These are phyloP conservation scores for Botrytis galanthina DNA, from an alignment of 2,329 filamentous ascomycete genomes.

Conservation along the genomic window DNA sequence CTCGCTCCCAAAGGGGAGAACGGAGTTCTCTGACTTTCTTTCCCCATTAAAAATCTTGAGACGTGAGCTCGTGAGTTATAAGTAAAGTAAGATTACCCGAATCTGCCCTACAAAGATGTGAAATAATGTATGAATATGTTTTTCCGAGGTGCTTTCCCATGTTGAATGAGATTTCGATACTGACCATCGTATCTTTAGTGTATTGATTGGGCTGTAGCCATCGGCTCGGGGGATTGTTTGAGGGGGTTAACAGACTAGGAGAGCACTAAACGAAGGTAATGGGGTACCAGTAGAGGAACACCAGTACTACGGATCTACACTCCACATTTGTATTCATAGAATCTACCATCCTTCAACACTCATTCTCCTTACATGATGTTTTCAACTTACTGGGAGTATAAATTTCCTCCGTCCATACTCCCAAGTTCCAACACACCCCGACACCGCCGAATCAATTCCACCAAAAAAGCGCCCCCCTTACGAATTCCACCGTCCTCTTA, in stretches of 20 bases:
- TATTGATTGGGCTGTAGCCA: background rate
- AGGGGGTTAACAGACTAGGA: background rate
- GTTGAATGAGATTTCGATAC: background rate
- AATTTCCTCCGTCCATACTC: background rate
- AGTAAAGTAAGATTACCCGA: background rate
- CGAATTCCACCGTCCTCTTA: background rate
- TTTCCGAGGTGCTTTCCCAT: background rate
- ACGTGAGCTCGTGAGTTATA: background rate
- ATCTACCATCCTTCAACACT: background rate
- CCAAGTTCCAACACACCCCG: background rate
- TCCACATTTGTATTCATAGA: background rate
- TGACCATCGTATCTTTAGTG: background rate
- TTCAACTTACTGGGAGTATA: background rate
- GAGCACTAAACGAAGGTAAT: background rate
- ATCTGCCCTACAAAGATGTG: background rate
- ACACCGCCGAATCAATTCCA: background rate
- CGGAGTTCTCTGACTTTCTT: background rate
- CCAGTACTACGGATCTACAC: background rate
- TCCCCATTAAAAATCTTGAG: background rate
- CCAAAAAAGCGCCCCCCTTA: background rate
- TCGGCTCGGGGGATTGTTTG: background rate
- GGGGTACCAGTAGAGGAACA: background rate
- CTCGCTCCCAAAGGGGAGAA: background rate
- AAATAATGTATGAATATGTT: background rate
- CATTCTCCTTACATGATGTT: background rate